These are phyloP conservation scores for Amauroascus verrucosus DNA, from an alignment of 2,329 filamentous ascomycete genomes.

Conservation along the genomic window DNA sequence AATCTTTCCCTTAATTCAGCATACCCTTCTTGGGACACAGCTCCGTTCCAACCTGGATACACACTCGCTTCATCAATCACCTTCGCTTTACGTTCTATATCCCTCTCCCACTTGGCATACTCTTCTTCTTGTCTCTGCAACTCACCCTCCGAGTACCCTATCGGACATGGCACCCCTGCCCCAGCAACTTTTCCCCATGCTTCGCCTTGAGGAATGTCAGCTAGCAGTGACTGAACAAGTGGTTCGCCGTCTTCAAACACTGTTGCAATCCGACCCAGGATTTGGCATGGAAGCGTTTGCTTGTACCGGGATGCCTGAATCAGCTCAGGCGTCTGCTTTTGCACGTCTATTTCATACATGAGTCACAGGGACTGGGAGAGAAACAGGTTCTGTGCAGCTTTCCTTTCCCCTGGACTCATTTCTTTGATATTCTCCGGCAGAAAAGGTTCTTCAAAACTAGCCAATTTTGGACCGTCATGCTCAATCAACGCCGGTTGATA, in stretches of 20 bases:
- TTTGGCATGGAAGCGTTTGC: neutral
- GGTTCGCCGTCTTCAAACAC: neutral
- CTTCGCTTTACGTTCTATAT: no score
- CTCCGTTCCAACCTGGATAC: no score
- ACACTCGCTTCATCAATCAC: no score
- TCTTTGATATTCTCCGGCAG: no score
- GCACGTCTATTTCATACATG: constrained; percentile 15
- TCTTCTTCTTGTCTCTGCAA: no score
- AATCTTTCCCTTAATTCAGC: neutral
- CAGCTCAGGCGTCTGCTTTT: neutral
- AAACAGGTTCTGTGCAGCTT: constrained; percentile 15
- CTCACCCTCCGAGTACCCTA: no score
- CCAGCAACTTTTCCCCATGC: no score
- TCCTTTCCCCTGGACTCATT: constrained; percentile 16
- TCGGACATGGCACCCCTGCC: no score
- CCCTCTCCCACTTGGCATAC: no score
- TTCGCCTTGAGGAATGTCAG: neutral
- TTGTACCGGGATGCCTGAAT: neutral
- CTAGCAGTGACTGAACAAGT: neutral
- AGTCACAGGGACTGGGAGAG: constrained; percentile 19
- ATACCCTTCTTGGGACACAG: no score
- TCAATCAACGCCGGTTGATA: constrained; percentile 11
- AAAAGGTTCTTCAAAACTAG: no score
- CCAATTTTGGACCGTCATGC: no score
- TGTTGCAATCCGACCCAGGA: neutral